phyloP scores from a whole-genome alignment of 257 asterid species.

The Solanum appendiculatum region DNA sequence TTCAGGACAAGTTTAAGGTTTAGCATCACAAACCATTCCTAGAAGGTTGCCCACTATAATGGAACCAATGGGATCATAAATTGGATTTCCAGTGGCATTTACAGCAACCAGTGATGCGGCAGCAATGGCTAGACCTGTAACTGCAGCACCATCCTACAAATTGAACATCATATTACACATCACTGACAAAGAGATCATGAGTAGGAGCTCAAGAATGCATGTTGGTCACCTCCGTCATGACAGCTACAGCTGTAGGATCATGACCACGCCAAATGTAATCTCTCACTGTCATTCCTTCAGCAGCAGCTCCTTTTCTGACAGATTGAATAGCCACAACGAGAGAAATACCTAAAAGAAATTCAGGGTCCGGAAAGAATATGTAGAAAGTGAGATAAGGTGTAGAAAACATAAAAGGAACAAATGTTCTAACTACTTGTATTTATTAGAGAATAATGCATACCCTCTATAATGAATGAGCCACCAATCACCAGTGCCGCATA shows the following conservation, averaged over 20 bases:
- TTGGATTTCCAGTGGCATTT: conserved; percentile 79
- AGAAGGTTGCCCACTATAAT: conserved; percentile 91
- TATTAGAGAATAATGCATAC: conserved; percentile 22
- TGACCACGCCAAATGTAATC: conserved; percentile 99
- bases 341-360: conserved; percentile 59
- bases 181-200: background rate
- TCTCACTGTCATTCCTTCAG: conserved; percentile 91
- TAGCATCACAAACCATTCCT: conserved; percentile 67
- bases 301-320: conserved; percentile 97
- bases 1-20: background rate
- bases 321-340: conserved; percentile 89
- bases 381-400: background rate
- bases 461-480: conserved; percentile 92
- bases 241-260: conserved; percentile 99
- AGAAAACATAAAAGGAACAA: background rate
- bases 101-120: conserved; percentile 96
- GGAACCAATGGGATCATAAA: conserved; percentile 95
- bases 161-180: background rate
- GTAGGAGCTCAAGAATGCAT: conserved; percentile 6
- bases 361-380: background rate
- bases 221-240: conserved; percentile 90
- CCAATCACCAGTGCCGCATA: conserved; percentile 95
- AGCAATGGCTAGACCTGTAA: conserved; percentile 91
- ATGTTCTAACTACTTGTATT: background rate
- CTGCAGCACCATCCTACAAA: conserved; percentile 98